Percentiles rank a stretch among this genome's conserved stretches.
These are phyloP conservation scores for Agroathelia rolfsii DNA, from an alignment of 1,284 basidiomycete genomes.

Conservation along the genomic window DNA sequence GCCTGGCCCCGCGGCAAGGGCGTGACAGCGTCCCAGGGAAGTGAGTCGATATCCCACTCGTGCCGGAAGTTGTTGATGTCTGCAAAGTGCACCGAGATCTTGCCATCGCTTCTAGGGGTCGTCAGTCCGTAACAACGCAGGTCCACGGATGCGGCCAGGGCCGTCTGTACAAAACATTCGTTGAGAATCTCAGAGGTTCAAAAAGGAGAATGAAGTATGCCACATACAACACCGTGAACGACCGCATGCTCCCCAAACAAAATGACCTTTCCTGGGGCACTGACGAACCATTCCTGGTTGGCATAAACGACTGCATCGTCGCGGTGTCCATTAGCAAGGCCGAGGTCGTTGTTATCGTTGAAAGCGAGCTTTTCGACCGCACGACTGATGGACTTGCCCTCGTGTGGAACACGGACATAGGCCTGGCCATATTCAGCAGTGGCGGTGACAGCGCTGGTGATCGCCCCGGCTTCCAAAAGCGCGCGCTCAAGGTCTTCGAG, in stretches of 20 bases:
- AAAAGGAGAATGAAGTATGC: constrained; percentile 3
- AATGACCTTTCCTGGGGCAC: constrained; percentile 96
- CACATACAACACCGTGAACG: constrained; percentile 81
- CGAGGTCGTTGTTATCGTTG: constrained; percentile 22
- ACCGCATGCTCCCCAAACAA: constrained; percentile 99
- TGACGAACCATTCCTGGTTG: constrained; percentile 75
- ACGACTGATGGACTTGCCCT: constrained; percentile 37
- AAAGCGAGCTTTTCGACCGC: constrained; percentile 61
- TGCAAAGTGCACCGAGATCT: constrained; percentile 68
- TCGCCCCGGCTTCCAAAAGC: constrained; percentile 85
- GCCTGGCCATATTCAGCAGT: constrained; percentile 40
- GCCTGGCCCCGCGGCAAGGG: constrained; percentile 39
- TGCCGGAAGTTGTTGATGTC: constrained; percentile 74
- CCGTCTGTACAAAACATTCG: constrained; percentile 49
- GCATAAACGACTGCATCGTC: constrained; percentile 17
- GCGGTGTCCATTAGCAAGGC: constrained; percentile 13
- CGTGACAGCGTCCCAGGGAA: constrained; percentile 80
- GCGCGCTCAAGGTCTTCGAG: constrained; percentile 94
- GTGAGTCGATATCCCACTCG: constrained; percentile 72
- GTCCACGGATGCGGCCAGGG: constrained; percentile 90
- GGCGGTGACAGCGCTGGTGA: constrained; percentile 39
- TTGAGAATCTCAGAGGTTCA: constrained; percentile 6
- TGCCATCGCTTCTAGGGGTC: constrained; percentile 65
- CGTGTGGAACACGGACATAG: constrained; percentile 29
- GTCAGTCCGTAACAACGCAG: constrained; percentile 89